phyloP scores from a whole-genome alignment of 495 filamentous ascomycete genomes.

The Hypoxylon subgilvum region DNA sequence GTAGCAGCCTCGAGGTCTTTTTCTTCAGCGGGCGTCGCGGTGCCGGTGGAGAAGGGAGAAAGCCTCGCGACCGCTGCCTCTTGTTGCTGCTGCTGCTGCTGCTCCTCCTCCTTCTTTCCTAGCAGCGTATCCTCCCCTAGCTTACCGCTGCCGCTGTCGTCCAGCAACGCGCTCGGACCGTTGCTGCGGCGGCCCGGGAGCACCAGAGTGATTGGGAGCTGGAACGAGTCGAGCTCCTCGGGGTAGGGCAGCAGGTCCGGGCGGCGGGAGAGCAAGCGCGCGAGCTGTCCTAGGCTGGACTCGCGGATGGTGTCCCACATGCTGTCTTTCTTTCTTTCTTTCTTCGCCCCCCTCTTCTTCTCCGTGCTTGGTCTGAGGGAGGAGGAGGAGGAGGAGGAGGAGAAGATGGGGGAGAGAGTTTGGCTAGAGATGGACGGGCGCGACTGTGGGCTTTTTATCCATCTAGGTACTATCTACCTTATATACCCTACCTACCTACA shows the following conservation, averaged over 20 bases:
- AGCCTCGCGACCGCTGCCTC: conserved; percentile 11
- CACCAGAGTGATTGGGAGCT: conserved; percentile 55
- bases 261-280: conserved; percentile 55
- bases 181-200: conserved; percentile 12
- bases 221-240: conserved; percentile 59
- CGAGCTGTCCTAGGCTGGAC: conserved; percentile 60
- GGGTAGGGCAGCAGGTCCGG: conserved; percentile 58
- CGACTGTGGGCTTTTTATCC: too few species aligned
- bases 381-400: too few species aligned
- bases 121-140: too few species aligned
- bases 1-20: conserved; percentile 26
- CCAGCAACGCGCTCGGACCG: conserved; percentile 52
- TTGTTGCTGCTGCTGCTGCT: too few species aligned
- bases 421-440: neutral
- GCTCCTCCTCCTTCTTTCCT: too few species aligned
- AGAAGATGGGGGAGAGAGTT: neutral
- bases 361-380: too few species aligned
- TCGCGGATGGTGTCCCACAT: conserved; percentile 54
- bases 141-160: too few species aligned
- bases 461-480: too few species aligned
- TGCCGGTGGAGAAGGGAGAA: conserved; percentile 12
- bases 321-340: too few species aligned
- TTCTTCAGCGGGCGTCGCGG: conserved; percentile 24
- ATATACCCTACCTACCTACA: too few species aligned
- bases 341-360: neutral